Conservation (phyloP, 495 filamentous ascomycete species). For the Tuber magnatum region DNA sequence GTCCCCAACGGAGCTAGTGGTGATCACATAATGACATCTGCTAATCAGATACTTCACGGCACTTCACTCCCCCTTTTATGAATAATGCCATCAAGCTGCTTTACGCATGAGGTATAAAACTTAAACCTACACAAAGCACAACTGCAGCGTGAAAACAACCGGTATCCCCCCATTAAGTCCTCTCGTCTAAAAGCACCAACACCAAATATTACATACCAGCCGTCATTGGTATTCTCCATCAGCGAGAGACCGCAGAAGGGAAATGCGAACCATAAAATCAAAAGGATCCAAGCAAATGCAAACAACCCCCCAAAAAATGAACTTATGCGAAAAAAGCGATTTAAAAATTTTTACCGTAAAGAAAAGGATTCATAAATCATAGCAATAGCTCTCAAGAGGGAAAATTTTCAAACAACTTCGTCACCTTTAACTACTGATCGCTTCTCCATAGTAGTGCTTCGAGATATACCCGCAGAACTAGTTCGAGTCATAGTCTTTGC, state of each 20-base stretch:
- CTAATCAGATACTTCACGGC: neutral
- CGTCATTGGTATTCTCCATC: neutral
- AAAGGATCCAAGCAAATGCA: neutral
- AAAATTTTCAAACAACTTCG: conserved; percentile 29
- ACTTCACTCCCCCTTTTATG: neutral
- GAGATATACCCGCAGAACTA: conserved; percentile 22
- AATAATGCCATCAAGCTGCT: neutral
- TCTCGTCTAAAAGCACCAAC: neutral
- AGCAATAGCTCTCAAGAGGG: neutral
- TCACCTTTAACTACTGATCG: conserved; percentile 19
- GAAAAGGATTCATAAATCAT: conserved; percentile 6
- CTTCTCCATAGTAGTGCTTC: conserved; percentile 39
- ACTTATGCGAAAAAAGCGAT: neutral
- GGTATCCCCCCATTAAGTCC: neutral
- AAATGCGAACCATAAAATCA: neutral
- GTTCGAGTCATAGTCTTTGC: conserved; percentile 40
- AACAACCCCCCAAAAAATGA: neutral
- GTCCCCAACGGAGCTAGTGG: neutral
- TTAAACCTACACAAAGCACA: neutral
- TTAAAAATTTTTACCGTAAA: neutral
- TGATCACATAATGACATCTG: neutral
- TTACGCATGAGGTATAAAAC: neutral
- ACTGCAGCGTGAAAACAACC: neutral
- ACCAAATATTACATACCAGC: neutral
- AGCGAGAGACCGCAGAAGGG: neutral